Evolutionary conservation across 495 filamentous ascomycete species (phyloP), one percentile per base, ranked within the genome.

Genomic region (Aspergillus incahuasiensis): DNA sequence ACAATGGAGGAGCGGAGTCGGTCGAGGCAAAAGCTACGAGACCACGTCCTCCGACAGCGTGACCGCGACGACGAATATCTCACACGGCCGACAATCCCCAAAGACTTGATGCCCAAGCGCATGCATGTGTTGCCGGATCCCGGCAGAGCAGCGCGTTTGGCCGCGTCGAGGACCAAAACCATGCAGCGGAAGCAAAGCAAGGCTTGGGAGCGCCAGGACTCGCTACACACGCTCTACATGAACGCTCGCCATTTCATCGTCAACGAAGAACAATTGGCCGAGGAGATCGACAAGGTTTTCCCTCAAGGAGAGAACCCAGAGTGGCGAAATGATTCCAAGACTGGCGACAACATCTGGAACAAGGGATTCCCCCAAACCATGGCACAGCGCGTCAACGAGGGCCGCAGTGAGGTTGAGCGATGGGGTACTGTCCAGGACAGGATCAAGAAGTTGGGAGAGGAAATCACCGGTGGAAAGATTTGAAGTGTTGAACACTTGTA

Each of bases 401-500:
- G 62, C 62, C 68, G 53, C 8, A 8, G 25, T 52, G 70, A 70
- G 61, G 49, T 59, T 42, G 56, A 56, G 62, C 68, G 63, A 57
- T 78, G 73, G 72, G 69, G 73, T 56, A n/a, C 82, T 12, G 72
- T 68, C 20, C 75, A 79, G 59, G 70, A 80, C 59, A 79, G 86
- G 68, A 72, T 87, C 59, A 81, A 76, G 73, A 79, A 76, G 68
- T 77, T 89, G 62, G 82, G 77, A 18, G 86, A 89, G 70, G 74
- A 82, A 65, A 70, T 89, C 57, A 88, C 83, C 18, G 86, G 86
- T 38, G 86, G 86, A 54, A 88, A 85, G 75, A 73, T 87, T 68
- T 81, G 67, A 73, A 51, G 34, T n/a, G 12, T 2, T 32, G 5
- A 18, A 42, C 41, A 19, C 39, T 32, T 64, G 65, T 65, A 64